These are phyloP conservation scores for Diaporthe humulicola DNA, from an alignment of 2,329 filamentous ascomycete genomes.

Conservation along the genomic window DNA sequence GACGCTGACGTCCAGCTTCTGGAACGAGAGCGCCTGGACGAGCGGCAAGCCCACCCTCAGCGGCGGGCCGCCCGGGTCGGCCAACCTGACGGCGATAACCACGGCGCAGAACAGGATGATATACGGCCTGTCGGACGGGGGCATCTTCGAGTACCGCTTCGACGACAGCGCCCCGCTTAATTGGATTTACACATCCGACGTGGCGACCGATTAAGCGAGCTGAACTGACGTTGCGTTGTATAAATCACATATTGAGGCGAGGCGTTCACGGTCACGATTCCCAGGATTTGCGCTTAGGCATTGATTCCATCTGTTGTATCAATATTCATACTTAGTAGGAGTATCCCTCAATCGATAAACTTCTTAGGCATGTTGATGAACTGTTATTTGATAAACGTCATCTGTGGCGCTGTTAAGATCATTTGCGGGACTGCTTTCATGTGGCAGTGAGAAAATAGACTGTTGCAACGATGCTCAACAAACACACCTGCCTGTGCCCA, in stretches of 20 bases:
- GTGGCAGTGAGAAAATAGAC: neutral
- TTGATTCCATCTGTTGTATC: slow-evolving; percentile 12
- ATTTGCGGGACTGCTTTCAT: neutral
- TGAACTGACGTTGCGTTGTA: slow-evolving; percentile 16
- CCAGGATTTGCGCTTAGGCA: slow-evolving; percentile 24
- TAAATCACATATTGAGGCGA: slow-evolving; percentile 20
- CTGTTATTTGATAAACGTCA: neutral
- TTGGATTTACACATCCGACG: slow-evolving; percentile 20
- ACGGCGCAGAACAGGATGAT: slow-evolving; percentile 24
- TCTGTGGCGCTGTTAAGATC: neutral
- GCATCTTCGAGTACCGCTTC: slow-evolving; percentile 14
- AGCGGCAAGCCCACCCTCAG: neutral
- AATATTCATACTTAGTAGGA: neutral
- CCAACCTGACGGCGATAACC: slow-evolving; percentile 1
- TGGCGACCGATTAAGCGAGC: slow-evolving; percentile 1
- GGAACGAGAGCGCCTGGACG: slow-evolving; percentile 3
- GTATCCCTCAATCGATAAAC: neutral
- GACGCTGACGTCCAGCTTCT: slow-evolving; percentile 1
- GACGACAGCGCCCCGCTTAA: slow-evolving; percentile 6
- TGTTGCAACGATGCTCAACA: neutral
- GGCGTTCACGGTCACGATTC: slow-evolving; percentile 26
- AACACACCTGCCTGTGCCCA: neutral
- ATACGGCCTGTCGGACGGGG: slow-evolving; percentile 8
- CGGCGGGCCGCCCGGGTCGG: neutral
- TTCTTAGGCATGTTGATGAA: neutral